Evolutionary conservation across 2,329 filamentous ascomycete species (phyloP).

Genomic region (Chaetomiaceae sp.): DNA sequence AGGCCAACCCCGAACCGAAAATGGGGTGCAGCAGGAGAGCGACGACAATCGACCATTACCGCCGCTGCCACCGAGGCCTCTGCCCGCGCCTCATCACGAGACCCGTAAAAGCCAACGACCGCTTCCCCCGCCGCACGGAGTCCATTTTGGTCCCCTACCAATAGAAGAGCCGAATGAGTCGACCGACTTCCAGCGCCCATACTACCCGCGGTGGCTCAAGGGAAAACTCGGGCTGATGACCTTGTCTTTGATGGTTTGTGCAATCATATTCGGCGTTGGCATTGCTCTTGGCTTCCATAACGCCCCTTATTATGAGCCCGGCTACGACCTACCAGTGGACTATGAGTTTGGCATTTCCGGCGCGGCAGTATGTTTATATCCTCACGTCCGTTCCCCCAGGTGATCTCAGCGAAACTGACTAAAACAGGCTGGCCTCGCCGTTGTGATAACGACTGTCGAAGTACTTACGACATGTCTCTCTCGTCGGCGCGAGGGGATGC

Average conservation of each 20-base stretch:
- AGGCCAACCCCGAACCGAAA: background rate
- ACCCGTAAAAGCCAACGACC: background rate
- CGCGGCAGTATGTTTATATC: constrained; percentile 15
- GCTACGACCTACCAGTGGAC: background rate
- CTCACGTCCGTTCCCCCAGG: background rate
- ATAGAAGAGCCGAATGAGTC: background rate
- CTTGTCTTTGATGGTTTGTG: constrained; percentile 14
- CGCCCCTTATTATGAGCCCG: background rate
- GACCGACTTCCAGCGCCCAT: background rate
- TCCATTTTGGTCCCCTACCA: constrained; percentile 4
- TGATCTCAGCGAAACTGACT: background rate
- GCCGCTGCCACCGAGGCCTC: background rate
- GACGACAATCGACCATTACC: background rate
- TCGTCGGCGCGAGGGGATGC: constrained; percentile 35
- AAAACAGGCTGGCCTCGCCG: constrained; percentile 33
- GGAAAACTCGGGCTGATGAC: constrained; percentile 15
- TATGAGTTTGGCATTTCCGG: constrained; percentile 11
- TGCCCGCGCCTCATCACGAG: background rate
- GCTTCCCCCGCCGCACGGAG: background rate
- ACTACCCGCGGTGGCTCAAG: constrained; percentile 13
- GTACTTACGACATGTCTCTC: constrained; percentile 35
- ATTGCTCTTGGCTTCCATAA: constrained; percentile 13
- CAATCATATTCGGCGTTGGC: constrained; percentile 19
- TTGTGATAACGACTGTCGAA: constrained; percentile 39
- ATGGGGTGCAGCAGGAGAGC: background rate